These are phyloP conservation scores for Colletotrichum tamarilloi DNA, from an alignment of 2,329 filamentous ascomycete genomes.

Conservation along the genomic window DNA sequence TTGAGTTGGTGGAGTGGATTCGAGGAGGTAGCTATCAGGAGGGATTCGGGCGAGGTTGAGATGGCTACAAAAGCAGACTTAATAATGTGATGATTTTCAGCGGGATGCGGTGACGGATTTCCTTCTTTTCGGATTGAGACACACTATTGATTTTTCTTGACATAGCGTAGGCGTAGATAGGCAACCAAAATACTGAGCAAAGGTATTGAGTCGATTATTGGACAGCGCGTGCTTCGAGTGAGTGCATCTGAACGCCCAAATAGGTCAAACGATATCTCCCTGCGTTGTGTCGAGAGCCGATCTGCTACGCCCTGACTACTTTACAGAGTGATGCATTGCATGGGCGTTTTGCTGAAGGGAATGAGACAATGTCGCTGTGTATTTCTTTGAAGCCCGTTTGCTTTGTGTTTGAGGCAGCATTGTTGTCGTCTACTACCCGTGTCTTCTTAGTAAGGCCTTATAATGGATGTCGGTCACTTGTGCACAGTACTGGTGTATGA, in stretches of 20 bases:
- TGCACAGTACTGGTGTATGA: not conserved
- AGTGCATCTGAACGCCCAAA: not conserved
- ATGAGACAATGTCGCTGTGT: constrained; percentile 18
- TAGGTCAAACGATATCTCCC: not conserved
- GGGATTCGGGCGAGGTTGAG: constrained; percentile 33
- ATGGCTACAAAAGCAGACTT: not conserved
- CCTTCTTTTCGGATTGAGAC: not conserved
- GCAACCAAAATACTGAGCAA: constrained; percentile 4
- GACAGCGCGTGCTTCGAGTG: not conserved
- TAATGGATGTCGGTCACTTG: too few relatives aligned
- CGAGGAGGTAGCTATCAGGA: constrained; percentile 57
- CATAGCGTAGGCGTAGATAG: constrained; percentile 36
- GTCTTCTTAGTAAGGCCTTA: too few relatives aligned
- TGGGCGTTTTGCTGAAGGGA: not conserved
- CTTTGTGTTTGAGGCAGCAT: not conserved
- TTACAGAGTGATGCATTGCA: not conserved
- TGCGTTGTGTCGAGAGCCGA: not conserved
- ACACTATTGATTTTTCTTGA: constrained; percentile 3
- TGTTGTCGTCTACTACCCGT: not conserved
- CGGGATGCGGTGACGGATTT: not conserved
- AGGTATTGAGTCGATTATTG: not conserved
- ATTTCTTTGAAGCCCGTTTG: constrained; percentile 8
- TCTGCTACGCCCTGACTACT: not conserved
- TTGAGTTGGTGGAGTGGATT: constrained; percentile 90
- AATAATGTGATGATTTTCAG: constrained; percentile 5